Evolutionary conservation across 1,284 basidiomycete genomes (phyloP).

Genomic region (Pascua sp.): DNA sequence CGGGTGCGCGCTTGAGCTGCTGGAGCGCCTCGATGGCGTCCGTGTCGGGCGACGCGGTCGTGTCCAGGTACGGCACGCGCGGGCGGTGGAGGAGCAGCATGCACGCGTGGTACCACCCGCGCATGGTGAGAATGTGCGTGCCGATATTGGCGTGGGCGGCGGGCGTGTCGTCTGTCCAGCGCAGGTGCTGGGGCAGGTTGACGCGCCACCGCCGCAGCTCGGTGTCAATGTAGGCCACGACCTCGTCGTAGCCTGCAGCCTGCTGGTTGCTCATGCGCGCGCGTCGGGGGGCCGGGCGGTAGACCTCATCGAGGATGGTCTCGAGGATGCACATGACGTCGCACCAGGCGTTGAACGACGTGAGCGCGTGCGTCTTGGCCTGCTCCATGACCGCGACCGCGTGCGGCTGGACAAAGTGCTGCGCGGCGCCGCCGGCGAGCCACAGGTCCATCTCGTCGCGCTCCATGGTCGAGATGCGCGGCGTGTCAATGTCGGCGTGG

Average conservation of each 20-base stretch:
- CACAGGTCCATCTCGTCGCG: constrained; percentile 20
- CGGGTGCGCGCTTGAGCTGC: not conserved
- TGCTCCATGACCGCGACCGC: constrained; percentile 8
- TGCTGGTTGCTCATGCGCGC: constrained; percentile 13
- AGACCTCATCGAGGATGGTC: constrained; percentile 14
- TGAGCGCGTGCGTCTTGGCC: constrained; percentile 12
- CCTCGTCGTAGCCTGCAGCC: constrained; percentile 15
- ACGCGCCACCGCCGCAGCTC: constrained; percentile 11
- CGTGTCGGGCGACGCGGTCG: not conserved
- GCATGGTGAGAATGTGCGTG: constrained; percentile 12
- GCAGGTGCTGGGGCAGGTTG: constrained; percentile 11
- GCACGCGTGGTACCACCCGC: constrained; percentile 17
- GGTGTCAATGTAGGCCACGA: constrained; percentile 11
- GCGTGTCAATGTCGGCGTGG: constrained; percentile 11
- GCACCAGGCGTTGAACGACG: constrained; percentile 13
- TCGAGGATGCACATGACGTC: constrained; percentile 19
- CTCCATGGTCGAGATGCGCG: constrained; percentile 15
- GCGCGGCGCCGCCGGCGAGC: constrained; percentile 9
- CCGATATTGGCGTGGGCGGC: constrained; percentile 11
- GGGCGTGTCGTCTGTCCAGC: constrained; percentile 14
- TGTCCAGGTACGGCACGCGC: constrained; percentile 16
- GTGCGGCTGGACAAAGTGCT: constrained; percentile 3
- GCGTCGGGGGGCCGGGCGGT: constrained; percentile 13
- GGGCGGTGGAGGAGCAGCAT: constrained; percentile 18
- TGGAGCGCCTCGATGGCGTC: constrained; percentile 3